phyloP scores from a whole-genome alignment of 306 rosid species.

The Lagenaria siceraria region DNA sequence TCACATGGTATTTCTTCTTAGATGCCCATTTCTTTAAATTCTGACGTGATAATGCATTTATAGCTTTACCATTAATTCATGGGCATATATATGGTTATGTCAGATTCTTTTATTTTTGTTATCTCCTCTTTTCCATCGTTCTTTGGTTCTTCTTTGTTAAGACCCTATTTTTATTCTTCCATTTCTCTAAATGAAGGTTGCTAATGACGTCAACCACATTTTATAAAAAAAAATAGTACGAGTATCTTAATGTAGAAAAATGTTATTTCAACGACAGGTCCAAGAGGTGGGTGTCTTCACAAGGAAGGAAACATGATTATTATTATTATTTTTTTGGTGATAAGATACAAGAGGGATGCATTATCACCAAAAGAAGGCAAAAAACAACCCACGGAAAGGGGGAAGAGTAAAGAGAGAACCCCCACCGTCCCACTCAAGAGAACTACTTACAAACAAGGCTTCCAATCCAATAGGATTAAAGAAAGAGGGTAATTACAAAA shows the following conservation, averaged over 20 bases:
- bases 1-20: constrained; percentile 36
- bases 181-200: neutral
- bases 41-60: neutral
- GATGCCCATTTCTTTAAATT: constrained; percentile 4
- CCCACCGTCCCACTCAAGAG: too few relatives aligned
- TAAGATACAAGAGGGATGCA: too few relatives aligned
- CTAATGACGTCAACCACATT: neutral
- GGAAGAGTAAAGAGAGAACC: too few relatives aligned
- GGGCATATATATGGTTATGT: neutral
- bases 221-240: neutral
- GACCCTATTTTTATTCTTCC: neutral
- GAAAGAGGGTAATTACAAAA: too few relatives aligned
- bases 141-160: neutral
- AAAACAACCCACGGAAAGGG: too few relatives aligned
- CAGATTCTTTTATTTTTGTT: neutral
- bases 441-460: too few relatives aligned
- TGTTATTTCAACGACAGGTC: neutral
- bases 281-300: too few relatives aligned
- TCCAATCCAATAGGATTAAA: too few relatives aligned
- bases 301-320: too few relatives aligned
- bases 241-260: neutral
- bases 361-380: too few relatives aligned
- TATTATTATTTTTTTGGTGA: too few relatives aligned
- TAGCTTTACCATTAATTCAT: neutral
- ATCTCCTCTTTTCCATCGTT: neutral